phyloP scores from a whole-genome alignment of 2,329 filamentous ascomycete species.

The Talaromyces verruculosus region DNA sequence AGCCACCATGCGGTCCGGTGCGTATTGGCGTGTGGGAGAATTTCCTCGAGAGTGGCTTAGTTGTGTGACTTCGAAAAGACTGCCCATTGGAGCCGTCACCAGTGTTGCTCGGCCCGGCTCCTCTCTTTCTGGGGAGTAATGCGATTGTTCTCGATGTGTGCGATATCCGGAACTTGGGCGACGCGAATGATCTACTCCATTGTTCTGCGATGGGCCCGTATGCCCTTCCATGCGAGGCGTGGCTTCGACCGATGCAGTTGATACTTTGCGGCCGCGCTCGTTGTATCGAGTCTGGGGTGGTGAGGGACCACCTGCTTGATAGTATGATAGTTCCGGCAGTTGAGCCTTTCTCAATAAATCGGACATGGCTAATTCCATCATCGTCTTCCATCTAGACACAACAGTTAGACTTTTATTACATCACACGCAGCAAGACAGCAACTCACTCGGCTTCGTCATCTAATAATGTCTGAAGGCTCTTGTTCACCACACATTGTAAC shows the following conservation, averaged over 20 bases:
- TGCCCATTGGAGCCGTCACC: constrained; percentile 49
- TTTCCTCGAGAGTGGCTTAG: constrained; percentile 39
- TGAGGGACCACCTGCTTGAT: constrained; percentile 33
- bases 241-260: constrained; percentile 35
- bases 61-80: constrained; percentile 52
- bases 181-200: constrained; percentile 8
- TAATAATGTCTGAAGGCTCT: constrained; percentile 52
- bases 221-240: constrained; percentile 25
- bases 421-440: not conserved
- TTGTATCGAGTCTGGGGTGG: constrained; percentile 31
- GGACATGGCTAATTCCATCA: constrained; percentile 41
- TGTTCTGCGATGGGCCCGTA: constrained; percentile 22
- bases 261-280: constrained; percentile 35
- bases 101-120: constrained; percentile 38
- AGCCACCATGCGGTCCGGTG: constrained; percentile 37
- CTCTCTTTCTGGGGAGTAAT: constrained; percentile 39
- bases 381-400: constrained; percentile 39
- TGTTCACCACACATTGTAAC: constrained; percentile 54
- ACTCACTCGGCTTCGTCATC: constrained; percentile 50
- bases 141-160: constrained; percentile 31
- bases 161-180: constrained; percentile 28
- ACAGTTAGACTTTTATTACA: not conserved
- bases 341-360: constrained; percentile 40
- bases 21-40: constrained; percentile 34
- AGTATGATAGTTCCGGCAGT: constrained; percentile 41